Conservation (phyloP, 176 grass and related monocot species). For the Stipa capillata region DNA sequence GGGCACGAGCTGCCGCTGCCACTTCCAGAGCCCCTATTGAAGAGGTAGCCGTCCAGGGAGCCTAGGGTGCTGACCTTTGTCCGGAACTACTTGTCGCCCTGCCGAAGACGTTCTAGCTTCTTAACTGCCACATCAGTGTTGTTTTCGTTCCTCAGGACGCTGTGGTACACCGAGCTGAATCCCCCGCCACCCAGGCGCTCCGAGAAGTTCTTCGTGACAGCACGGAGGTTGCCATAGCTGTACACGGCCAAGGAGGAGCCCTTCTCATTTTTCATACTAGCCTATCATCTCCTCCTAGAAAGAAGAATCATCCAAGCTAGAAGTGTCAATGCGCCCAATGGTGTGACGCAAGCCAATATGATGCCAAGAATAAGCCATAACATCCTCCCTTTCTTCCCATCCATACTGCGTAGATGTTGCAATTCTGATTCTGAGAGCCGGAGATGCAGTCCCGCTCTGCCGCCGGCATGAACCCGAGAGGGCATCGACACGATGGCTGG, state of each 20-base stretch:
- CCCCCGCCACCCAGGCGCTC: background rate
- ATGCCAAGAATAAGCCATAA: background rate
- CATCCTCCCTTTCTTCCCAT: background rate
- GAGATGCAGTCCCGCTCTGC: background rate
- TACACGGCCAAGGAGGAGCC: background rate
- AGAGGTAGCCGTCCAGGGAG: background rate
- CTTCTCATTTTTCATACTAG: background rate
- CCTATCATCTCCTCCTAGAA: background rate
- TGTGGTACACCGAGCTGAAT: background rate
- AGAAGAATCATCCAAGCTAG: background rate
- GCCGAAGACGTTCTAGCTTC: background rate
- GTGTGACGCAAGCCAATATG: background rate
- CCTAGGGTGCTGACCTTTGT: background rate
- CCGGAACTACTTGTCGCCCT: background rate
- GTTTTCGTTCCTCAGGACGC: background rate
- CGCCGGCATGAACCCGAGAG: background rate
- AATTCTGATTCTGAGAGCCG: background rate
- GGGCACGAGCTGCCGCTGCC: background rate
- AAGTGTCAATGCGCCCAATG: background rate
- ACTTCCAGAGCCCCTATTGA: too few species aligned
- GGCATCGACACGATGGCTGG: conserved; percentile 6
- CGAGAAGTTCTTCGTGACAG: conserved; percentile 12
- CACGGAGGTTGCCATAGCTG: background rate
- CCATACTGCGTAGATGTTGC: background rate
- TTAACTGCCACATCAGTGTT: background rate